Evolutionary conservation across 2,329 filamentous ascomycete species (phyloP).

Genomic region (Cytospora schulzeri): DNA sequence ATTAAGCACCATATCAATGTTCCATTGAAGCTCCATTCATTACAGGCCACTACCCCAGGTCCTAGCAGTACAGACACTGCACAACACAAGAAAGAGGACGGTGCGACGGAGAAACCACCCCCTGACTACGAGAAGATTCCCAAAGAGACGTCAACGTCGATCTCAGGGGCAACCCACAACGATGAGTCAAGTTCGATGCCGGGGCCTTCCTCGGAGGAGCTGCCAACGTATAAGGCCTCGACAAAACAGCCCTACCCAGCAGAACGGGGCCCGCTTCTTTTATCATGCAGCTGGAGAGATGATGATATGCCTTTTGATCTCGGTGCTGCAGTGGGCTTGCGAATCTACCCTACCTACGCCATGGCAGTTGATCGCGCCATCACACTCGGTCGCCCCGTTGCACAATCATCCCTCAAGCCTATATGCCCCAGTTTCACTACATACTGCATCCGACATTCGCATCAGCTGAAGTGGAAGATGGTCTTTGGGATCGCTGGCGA

Average conservation of each 20-base stretch:
- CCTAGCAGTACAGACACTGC: neutral
- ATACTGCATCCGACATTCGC: constrained; percentile 34
- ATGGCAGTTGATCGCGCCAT: neutral
- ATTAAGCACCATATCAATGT: neutral
- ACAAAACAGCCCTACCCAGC: neutral
- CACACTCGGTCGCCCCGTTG: neutral
- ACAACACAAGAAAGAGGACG: too few relatives aligned
- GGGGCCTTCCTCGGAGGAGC: neutral
- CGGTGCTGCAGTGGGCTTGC: neutral
- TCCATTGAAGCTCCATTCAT: neutral
- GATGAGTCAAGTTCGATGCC: too few relatives aligned
- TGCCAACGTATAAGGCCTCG: neutral
- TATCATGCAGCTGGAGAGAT: neutral
- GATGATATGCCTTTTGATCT: constrained; percentile 4
- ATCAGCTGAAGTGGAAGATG: constrained; percentile 32
- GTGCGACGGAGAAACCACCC: neutral
- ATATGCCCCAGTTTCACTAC: constrained; percentile 32
- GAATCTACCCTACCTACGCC: neutral
- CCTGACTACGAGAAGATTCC: too few relatives aligned
- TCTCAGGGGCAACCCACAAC: too few relatives aligned
- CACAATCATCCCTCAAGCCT: neutral
- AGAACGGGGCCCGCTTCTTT: neutral
- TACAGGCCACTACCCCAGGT: neutral
- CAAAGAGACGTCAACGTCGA: too few relatives aligned
- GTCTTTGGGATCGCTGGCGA: constrained; percentile 11